Base-by-base conservation (phyloP, 202 grass and related monocot species). In the Schoenoplectus triqueter region DNA sequence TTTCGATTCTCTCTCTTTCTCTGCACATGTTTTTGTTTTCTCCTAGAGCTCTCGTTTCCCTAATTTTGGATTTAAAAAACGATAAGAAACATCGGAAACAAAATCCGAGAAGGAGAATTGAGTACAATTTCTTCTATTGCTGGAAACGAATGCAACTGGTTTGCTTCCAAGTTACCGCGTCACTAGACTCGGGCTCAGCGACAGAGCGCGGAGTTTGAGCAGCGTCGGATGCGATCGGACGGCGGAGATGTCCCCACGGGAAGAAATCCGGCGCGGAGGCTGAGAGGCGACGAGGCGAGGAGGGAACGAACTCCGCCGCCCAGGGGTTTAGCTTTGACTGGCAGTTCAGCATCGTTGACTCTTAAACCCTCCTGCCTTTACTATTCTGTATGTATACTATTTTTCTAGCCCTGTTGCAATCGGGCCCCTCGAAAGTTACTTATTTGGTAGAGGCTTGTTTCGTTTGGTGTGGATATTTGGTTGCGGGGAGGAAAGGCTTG, bases 251-350 rank as follows among this genome's bases (percentile, higher is more conserved):
- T 13, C 8, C 5, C 15, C n/a, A 13, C 1, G 82, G 18, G 13
- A 88, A 39, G 73, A 84, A 86, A 46, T 51, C 84, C 44, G 86
- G 78, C 64, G 91, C 84, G 18, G 82, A 44, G 9, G 79, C 56
- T 11, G 57, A 17, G 52, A 86, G 84, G 13, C 10, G 18, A 13
- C 72, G 18, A 49, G 61, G 42, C 50, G 21, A 73, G 11, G 66
- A 51, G 3, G 90, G 90, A 22, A 92, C 46, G 82, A 92, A 92
- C 69, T 85, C 87, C 21, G n/a, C 15, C 7, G 90, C 90, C 1
- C 2, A 44, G 18, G 89, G 89, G 86, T 90, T 88, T 2, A 90
- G 78, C 6, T 66, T 81, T 54, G 85, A 81, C 22, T 74, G 18
- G 5, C 10, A 67, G 1, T 47, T 49, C 57, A 78, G 2, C 84